Base-by-base conservation (phyloP, 441 rosid species). In the Jatropha podagrica region DNA sequence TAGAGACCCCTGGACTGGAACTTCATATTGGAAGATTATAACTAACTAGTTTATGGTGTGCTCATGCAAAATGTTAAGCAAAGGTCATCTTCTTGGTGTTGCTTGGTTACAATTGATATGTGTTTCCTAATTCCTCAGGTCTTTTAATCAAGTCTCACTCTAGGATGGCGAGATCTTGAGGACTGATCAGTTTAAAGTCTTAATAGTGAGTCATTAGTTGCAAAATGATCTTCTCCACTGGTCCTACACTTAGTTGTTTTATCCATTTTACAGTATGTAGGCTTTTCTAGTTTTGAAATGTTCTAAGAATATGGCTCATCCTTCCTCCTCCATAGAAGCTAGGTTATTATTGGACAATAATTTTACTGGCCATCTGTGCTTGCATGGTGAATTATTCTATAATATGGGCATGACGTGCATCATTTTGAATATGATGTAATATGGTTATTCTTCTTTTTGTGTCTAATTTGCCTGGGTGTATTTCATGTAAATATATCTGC, bases 11-110 rank as follows among this genome's bases (percentile, higher is more conserved):
- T 64, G 63, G 8, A 7, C 23, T 65, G 5, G 48, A 52, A 32
- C 32, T 32, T 32, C 32, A 32, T 32, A 32, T 32, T 17, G 12
- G 7, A 65, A 63, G 38, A 52, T 51, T 41, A 23, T 6, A 40
- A 49, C 59, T 62, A 18, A 73, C 38, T 20, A n/a, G 51, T 65
- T 52, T 51, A 14, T 41, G 44, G 4, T 40, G 27, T 32, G 42
- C 37, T 20, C 23, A 55, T 65, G 41, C 42, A 52, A 56, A 66
- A 54, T 54, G 17, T 52, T 55, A 70, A 5, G 61, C 15, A 13
- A 11, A 12, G 8, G 13, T 73, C 51, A 74, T 74, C 13, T 37
- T 48, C 63, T 52, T 74, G 70, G 54, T 48, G 49, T 51, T 20
- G 13, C 51, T 62, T 32, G 26, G 46, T 38, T 71, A 71, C 14